Percentiles rank a stretch among this genome's conserved stretches.
phyloP scores from a whole-genome alignment of 1,284 basidiomycete genomes.

The Cerioporus squamosus region DNA sequence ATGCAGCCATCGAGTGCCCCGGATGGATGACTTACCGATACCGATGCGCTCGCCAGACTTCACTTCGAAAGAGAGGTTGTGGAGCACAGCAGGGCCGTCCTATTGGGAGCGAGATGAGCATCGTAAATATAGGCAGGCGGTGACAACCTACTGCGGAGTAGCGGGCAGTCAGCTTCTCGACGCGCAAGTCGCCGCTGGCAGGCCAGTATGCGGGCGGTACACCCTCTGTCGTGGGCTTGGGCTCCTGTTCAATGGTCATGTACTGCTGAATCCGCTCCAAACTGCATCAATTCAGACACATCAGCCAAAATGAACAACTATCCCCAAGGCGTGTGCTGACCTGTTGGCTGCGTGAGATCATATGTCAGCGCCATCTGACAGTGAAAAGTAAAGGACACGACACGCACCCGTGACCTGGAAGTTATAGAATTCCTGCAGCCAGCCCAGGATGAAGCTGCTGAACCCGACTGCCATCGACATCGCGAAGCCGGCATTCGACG shows the following conservation, averaged over 20 bases:
- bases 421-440: conserved; percentile 57
- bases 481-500: conserved; percentile 52
- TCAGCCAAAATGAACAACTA: not conserved
- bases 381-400: not conserved
- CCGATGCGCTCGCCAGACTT: conserved; percentile 57
- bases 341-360: conserved; percentile 4
- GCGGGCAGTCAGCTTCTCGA: conserved; percentile 63
- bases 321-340: not conserved
- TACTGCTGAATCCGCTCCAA: conserved; percentile 60
- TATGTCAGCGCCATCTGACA: not conserved
- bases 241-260: conserved; percentile 73
- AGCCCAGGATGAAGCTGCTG: conserved; percentile 56
- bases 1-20: not conserved
- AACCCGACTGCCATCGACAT: conserved; percentile 62
- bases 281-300: conserved; percentile 4
- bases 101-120: conserved; percentile 16
- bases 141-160: conserved; percentile 43
- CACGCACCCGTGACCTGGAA: conserved; percentile 57
- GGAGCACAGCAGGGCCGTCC: conserved; percentile 49
- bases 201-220: conserved; percentile 82
- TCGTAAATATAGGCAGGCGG: conserved; percentile 7
- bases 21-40: conserved; percentile 52
- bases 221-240: conserved; percentile 48
- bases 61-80: conserved; percentile 48
- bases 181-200: conserved; percentile 66